Conservation (phyloP, 495 filamentous ascomycete species). For the Penicillium argentinense region DNA sequence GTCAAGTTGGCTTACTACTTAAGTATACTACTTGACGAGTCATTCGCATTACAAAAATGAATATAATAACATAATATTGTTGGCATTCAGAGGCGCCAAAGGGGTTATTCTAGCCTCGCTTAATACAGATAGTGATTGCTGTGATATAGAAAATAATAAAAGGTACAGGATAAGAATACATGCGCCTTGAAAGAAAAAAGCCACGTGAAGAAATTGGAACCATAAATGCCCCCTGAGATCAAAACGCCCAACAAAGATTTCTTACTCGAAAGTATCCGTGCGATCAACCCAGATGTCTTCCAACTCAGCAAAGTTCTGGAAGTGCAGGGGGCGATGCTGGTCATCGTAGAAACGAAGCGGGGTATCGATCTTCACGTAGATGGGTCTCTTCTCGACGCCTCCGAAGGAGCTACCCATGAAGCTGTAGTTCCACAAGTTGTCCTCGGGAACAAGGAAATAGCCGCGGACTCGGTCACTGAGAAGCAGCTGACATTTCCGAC, state of each 20-base stretch:
- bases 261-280: slow-evolving; percentile 79
- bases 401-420: slow-evolving; percentile 93
- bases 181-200: slow-evolving; percentile 10
- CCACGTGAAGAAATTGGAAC: slow-evolving; percentile 13
- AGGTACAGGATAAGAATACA: slow-evolving; percentile 17
- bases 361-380: slow-evolving; percentile 91
- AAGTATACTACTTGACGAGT: no score
- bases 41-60: no score
- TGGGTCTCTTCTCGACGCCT: slow-evolving; percentile 81
- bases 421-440: slow-evolving; percentile 93
- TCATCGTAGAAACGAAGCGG: slow-evolving; percentile 89
- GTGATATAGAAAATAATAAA: slow-evolving; percentile 20
- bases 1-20: no score
- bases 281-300: slow-evolving; percentile 90
- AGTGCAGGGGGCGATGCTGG: slow-evolving; percentile 89
- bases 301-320: slow-evolving; percentile 88
- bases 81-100: no score
- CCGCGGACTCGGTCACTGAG: slow-evolving; percentile 90
- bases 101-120: slow-evolving; percentile 16
- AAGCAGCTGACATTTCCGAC: slow-evolving; percentile 91
- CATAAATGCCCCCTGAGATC: slow-evolving; percentile 12
- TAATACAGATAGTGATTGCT: slow-evolving; percentile 30
- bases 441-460: slow-evolving; percentile 93
- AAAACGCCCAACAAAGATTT: slow-evolving; percentile 22
- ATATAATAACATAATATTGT: no score